Conservation (phyloP, 2,329 filamentous ascomycete genomes). For the Achaetomium macrosporum region DNA sequence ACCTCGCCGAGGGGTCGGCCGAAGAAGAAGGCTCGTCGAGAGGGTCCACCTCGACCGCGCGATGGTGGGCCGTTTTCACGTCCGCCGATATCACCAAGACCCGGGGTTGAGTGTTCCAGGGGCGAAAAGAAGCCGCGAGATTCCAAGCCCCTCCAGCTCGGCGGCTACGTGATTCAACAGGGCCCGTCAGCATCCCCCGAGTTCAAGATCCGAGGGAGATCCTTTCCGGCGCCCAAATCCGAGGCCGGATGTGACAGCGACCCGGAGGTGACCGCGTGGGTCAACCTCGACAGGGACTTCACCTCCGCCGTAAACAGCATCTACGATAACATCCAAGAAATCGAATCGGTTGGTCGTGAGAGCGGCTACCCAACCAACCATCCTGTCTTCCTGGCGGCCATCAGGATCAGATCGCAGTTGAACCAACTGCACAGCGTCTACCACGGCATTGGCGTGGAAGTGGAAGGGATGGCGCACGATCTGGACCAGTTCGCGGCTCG, state of each 20-base stretch:
- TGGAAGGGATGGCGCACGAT: not conserved
- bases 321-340: not conserved
- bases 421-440: not conserved
- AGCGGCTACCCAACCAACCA: not conserved
- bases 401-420: not conserved
- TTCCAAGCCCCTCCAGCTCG: not conserved
- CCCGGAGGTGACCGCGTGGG: not conserved
- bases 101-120: not conserved
- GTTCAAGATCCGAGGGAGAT: conserved; percentile 4
- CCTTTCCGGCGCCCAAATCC: not conserved
- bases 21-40: not conserved
- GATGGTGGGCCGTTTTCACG: not conserved
- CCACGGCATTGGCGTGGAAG: not conserved
- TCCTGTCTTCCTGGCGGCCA: not conserved
- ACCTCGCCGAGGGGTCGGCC: not conserved
- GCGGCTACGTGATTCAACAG: not conserved
- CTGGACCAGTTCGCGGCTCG: not conserved
- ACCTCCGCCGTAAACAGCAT: not conserved
- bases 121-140: not conserved
- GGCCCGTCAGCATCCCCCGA: not conserved
- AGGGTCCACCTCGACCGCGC: not conserved
- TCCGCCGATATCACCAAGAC: not conserved
- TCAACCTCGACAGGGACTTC: not conserved
- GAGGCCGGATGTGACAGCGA: not conserved
- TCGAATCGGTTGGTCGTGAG: not conserved